These are phyloP conservation scores for Sporothrix luriei DNA, from an alignment of 2,329 filamentous ascomycete species.

Conservation along the genomic window DNA sequence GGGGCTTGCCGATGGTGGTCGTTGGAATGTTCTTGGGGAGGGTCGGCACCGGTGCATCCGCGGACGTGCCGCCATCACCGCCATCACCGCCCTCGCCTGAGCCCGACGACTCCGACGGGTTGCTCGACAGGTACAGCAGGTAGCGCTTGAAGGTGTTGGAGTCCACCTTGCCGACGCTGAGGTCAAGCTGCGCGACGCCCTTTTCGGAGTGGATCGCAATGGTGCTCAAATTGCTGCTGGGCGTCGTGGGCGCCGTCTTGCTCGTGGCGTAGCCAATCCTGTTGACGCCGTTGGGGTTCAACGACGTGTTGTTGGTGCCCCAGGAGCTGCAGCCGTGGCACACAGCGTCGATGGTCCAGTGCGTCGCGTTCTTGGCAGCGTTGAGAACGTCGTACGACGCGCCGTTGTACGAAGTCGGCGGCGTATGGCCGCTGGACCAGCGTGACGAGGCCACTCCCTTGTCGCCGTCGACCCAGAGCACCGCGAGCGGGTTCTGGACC, in stretches of 20 bases:
- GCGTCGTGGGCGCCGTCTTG: conserved; percentile 33
- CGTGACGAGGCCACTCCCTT: conserved; percentile 45
- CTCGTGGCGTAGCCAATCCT: conserved; percentile 39
- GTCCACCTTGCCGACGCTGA: conserved; percentile 32
- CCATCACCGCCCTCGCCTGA: background rate
- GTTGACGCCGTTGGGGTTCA: conserved; percentile 39
- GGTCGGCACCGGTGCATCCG: conserved; percentile 8
- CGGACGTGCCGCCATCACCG: background rate
- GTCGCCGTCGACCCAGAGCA: conserved; percentile 45
- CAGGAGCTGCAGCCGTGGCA: conserved; percentile 40
- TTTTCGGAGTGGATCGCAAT: conserved; percentile 37
- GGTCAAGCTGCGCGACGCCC: conserved; percentile 33
- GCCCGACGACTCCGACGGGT: background rate
- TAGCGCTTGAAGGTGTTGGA: conserved; percentile 32
- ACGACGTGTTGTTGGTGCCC: conserved; percentile 32
- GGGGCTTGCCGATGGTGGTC: conserved; percentile 28
- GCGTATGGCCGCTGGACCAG: conserved; percentile 40
- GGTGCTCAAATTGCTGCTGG: conserved; percentile 39
- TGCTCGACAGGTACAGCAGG: conserved; percentile 30
- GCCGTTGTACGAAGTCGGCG: conserved; percentile 34
- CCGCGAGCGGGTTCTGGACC: conserved; percentile 45
- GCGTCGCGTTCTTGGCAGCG: conserved; percentile 37
- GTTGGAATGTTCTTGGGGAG: conserved; percentile 19
- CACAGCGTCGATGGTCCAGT: conserved; percentile 42
- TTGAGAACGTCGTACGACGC: conserved; percentile 37